Base-by-base conservation (phyloP, 2,329 filamentous ascomycete genomes). In the Aspergillus awamori region DNA sequence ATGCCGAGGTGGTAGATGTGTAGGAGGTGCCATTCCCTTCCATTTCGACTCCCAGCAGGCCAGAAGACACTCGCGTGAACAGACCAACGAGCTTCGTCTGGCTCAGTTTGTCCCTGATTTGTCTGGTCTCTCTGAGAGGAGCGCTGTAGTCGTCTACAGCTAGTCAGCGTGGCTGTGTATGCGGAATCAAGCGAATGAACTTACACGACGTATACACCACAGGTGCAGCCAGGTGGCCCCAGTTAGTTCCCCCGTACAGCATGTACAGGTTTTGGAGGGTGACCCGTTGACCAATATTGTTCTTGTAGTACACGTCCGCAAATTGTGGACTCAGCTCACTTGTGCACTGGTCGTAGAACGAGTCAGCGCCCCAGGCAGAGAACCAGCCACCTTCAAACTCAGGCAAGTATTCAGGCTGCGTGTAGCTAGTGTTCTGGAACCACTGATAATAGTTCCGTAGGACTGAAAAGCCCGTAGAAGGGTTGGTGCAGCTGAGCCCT, bases 251-350 rank as follows among this genome's bases (percentile, higher is more conserved):
- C n/a, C 83, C 83, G 65, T 77, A 83, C 0, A 79, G 77, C 74
- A 85, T 84, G 64, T 85, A 85, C 13, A 85, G 61, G 49, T 76
- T 84, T 36, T 82, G 72, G 10, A 84, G 68, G 0, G 82, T 84
- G 1, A 80, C 74, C 22, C 79, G 73, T 57, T 84, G 82, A 5
- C 78, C 83, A 58, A 85, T 79, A 55, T 84, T 81, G 64, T 84
- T 83, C 67, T 85, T 85, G 68, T 85, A 86, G 59, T 83, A 86
- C 1, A 86, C 80, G 70, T 85, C 82, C 1, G 82, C 78, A 68
- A 83, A 85, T 11, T 78, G 78, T 0, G 76, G 72, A 20, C 74
- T 76, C 36, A 82, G 80, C 49, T 83, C 80, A 0, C 80, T 73
- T 13, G 70, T 56, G 63, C 83, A 85, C 57, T 78, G 70, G 57